Base-by-base conservation (phyloP, 108 stramenopile genomes). In the Discostella stelligeroides region DNA sequence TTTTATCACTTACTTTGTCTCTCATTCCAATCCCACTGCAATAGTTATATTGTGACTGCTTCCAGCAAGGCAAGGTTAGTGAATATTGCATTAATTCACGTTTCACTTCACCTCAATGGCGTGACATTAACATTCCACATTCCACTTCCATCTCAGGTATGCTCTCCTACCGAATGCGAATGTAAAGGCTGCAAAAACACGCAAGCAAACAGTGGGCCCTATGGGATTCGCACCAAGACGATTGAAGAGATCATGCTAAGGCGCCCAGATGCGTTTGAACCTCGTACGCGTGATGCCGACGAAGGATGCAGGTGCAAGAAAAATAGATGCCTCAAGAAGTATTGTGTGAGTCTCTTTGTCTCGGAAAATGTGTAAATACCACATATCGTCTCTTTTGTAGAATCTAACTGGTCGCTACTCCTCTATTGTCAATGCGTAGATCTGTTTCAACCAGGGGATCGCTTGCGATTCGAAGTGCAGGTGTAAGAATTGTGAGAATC, bases 1-100 rank as follows among this genome's bases (percentile, higher is more conserved):
- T 13, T 12, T 4, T 61, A 0, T 45, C 23, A 20, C 3, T 25
- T 63, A 13, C 11, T 1, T 46, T 27, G 10, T 0, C 13, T 15
- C 14, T 42, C n/a, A n/a, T n/a, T n/a, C n/a, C n/a, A n/a, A n/a
- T n/a, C n/a, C n/a, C n/a, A n/a, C n/a, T 45, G 59, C 64, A 76
- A 39, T 69, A 85, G 76, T 64, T 91, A 13, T 91, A 91, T 58
- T 91, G 89, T 43, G 87, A 85, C 56, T 91, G 89, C 46, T 91
- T 91, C 61, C 74, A 82, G 46, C 72, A 62, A 24, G 78, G 72
- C 18, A 49, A 62, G 70, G 70, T 71, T 21, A 53, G 50, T 51
- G 14, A 0, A 0, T 58, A 34, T 58, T 58, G 37, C 20, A 18
- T 7, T 23, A 17, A 28, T 54, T 1, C n/a, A 7, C 57, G 20